Conservation (phyloP, 768 basidiomycete species). For the Hirschioporus abietinus region DNA sequence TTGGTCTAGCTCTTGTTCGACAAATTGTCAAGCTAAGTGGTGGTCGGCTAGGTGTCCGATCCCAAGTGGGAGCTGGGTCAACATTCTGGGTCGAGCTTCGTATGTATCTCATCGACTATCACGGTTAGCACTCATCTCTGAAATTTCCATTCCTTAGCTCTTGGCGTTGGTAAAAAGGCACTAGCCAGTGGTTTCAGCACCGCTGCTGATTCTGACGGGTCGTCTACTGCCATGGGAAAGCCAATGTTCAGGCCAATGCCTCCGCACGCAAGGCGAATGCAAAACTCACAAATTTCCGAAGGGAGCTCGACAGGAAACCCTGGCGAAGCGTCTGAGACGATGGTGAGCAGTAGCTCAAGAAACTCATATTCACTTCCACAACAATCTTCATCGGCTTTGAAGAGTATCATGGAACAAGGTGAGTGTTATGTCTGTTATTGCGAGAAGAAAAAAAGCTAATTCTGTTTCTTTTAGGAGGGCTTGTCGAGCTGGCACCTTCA, state of each 20-base stretch:
- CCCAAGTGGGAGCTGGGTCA: constrained; percentile 58
- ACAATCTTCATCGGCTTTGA: constrained; percentile 38
- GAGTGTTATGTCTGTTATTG: constrained; percentile 4
- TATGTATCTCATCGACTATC: constrained; percentile 22
- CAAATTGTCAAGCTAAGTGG: constrained; percentile 48
- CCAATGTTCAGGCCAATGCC: not conserved
- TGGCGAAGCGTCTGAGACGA: not conserved
- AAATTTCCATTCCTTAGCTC: constrained; percentile 29
- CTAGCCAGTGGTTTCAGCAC: constrained; percentile 24
- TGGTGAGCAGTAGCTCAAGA: not conserved
- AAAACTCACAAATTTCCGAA: not conserved
- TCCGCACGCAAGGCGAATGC: not conserved
- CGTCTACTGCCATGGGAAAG: not conserved
- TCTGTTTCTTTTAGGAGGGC: constrained; percentile 36
- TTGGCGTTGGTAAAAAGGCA: constrained; percentile 65
- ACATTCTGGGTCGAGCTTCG: constrained; percentile 87
- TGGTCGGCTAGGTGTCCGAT: constrained; percentile 37
- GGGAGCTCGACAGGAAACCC: not conserved
- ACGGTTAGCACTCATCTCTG: constrained; percentile 4
- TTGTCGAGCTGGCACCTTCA: constrained; percentile 50
- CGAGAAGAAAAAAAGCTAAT: not conserved
- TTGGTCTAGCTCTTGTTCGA: constrained; percentile 46
- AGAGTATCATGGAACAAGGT: constrained; percentile 66
- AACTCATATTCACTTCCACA: not conserved
- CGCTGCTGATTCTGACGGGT: constrained; percentile 10